phyloP scores from a whole-genome alignment of 169 alveolate species.

The Cryptosporidium parvum region DNA sequence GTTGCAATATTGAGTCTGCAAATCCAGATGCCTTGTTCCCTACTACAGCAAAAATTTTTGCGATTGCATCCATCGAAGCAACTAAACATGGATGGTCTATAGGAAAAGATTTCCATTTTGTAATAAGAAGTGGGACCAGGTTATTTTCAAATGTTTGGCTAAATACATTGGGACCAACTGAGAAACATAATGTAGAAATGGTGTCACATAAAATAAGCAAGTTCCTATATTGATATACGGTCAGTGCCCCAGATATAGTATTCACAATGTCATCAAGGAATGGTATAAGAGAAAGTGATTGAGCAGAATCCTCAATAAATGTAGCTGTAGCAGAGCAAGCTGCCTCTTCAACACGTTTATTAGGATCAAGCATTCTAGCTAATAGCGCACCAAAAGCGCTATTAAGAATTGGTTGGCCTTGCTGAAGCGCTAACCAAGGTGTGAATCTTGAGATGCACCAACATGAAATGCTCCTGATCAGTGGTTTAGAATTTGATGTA shows the following conservation, averaged over 20 bases:
- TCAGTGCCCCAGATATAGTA: constrained; percentile 84
- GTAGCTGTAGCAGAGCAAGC: constrained; percentile 93
- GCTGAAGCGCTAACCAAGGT: constrained; percentile 84
- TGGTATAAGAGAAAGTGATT: constrained; percentile 79
- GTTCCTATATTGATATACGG: constrained; percentile 84
- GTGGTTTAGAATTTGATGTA: constrained; percentile 85
- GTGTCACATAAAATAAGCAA: constrained; percentile 40
- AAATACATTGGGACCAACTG: constrained; percentile 24
- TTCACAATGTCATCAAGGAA: constrained; percentile 82
- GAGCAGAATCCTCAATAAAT: constrained; percentile 86
- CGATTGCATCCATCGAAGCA: constrained; percentile 72
- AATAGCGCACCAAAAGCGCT: constrained; percentile 80
- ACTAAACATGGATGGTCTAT: constrained; percentile 59
- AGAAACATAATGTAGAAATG: constrained; percentile 21
- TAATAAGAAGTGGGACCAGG: constrained; percentile 44
- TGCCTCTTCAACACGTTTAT: constrained; percentile 93
- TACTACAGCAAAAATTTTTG: constrained; percentile 32
- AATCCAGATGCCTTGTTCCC: constrained; percentile 11
- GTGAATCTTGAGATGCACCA: constrained; percentile 91
- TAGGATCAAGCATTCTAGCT: constrained; percentile 86
- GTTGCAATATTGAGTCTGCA: constrained; percentile 30
- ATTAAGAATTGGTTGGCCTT: constrained; percentile 72
- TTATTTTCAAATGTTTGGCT: constrained; percentile 48
- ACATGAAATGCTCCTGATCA: constrained; percentile 90
- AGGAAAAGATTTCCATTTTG: constrained; percentile 66